phyloP scores from a whole-genome alignment of 257 asterid species.

The Capsicum pubescens region DNA sequence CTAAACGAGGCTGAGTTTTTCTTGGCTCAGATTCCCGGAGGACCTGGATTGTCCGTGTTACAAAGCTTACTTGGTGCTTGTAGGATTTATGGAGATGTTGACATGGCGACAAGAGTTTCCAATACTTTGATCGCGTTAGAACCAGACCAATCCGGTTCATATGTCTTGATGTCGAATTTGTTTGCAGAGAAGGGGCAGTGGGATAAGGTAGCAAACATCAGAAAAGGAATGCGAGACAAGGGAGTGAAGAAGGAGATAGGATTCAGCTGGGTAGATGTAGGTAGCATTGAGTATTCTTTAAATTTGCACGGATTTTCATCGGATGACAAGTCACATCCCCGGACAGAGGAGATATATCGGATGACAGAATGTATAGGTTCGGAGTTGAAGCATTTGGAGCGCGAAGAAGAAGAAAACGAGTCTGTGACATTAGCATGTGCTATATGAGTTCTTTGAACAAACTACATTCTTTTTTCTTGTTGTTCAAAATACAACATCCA shows the following conservation, averaged over 20 bases:
- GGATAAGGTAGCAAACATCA: slow-evolving; percentile 78
- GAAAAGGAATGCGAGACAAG: slow-evolving; percentile 76
- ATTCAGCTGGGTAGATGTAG: slow-evolving; percentile 92
- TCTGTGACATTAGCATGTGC: not conserved
- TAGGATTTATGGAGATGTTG: slow-evolving; percentile 70
- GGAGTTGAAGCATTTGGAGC: slow-evolving; percentile 58
- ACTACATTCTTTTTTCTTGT: not conserved
- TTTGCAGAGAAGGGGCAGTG: slow-evolving; percentile 94
- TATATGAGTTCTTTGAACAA: not conserved
- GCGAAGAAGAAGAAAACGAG: slow-evolving; percentile 43
- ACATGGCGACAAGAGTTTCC: slow-evolving; percentile 66
- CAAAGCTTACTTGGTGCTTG: slow-evolving; percentile 90
- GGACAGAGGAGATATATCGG: slow-evolving; percentile 61
- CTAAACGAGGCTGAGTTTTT: slow-evolving; percentile 78
- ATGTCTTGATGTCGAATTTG: slow-evolving; percentile 86
- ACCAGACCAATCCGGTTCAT: slow-evolving; percentile 77
- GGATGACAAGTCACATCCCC: slow-evolving; percentile 76
- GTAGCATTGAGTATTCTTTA: slow-evolving; percentile 48
- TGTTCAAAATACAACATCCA: not conserved
- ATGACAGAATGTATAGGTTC: slow-evolving; percentile 77
- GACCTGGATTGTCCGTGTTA: slow-evolving; percentile 76
- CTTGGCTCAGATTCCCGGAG: slow-evolving; percentile 68
- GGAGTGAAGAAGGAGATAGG: slow-evolving; percentile 82
- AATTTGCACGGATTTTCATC: slow-evolving; percentile 80
- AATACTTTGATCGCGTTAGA: slow-evolving; percentile 67